Conservation (phyloP, 2,329 filamentous ascomycete species). For the Ramularia endophylla region DNA sequence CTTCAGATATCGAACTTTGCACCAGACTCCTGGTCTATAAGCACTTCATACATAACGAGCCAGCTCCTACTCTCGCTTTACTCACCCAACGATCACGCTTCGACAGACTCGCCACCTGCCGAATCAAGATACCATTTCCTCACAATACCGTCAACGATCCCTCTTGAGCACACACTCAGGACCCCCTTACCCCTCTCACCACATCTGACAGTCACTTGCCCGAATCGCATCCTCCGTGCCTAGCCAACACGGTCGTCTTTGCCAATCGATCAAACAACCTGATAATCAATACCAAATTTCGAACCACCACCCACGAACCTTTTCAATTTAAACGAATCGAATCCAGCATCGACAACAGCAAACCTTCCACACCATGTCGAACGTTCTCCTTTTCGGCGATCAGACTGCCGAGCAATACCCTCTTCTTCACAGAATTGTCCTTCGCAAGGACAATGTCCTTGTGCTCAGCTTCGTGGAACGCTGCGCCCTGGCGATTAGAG, state of each 20-base stretch:
- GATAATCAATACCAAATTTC: no score
- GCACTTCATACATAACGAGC: slow-evolving; percentile 22
- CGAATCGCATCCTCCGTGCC: slow-evolving; percentile 20
- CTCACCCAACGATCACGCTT: slow-evolving; percentile 11
- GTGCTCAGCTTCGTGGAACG: slow-evolving; percentile 58
- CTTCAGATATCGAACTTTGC: slow-evolving; percentile 12
- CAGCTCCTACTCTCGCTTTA: slow-evolving; percentile 5
- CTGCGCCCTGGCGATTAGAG: slow-evolving; percentile 51
- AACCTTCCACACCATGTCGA: slow-evolving; percentile 31
- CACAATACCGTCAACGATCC: no score
- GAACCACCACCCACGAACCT: slow-evolving; percentile 12
- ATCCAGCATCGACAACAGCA: slow-evolving; percentile 1
- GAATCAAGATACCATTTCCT: slow-evolving; percentile 4
- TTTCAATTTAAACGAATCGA: slow-evolving; percentile 9
- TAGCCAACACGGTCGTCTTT: slow-evolving; percentile 29
- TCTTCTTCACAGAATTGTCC: slow-evolving; percentile 49
- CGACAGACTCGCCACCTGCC: slow-evolving; percentile 32
- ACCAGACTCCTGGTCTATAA: slow-evolving; percentile 22
- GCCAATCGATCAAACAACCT: slow-evolving; percentile 2
- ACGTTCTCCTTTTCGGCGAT: slow-evolving; percentile 61
- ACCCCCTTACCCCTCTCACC: no score
- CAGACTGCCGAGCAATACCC: slow-evolving; percentile 63
- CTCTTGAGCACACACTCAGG: not conserved
- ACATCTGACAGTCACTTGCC: no score
- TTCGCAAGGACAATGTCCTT: slow-evolving; percentile 50